Evolutionary conservation across 345 rosid species (phyloP).

Genomic region (Eucalyptus brandiana): DNA sequence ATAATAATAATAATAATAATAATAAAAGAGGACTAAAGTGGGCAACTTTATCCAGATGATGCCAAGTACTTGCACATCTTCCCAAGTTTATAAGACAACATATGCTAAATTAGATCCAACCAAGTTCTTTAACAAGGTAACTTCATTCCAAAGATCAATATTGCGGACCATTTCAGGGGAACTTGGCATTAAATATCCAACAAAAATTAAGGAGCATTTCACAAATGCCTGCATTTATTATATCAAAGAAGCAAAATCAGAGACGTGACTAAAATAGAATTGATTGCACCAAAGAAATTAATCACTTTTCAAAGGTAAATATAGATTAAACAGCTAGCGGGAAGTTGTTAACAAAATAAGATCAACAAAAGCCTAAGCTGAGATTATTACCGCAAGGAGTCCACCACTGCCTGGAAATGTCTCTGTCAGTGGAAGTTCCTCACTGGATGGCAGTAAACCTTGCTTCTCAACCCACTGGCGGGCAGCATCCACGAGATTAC

Average conservation of each 20-base stretch:
- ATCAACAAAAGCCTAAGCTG: background rate
- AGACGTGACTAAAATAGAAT: background rate
- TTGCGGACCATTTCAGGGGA: background rate
- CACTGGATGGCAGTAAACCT: conserved; percentile 87
- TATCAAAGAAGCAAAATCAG: background rate
- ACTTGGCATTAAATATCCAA: background rate
- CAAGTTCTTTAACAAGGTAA: background rate
- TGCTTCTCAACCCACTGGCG: conserved; percentile 99
- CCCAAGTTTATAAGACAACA: background rate
- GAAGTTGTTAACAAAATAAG: background rate
- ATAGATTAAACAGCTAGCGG: background rate
- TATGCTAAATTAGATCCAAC: background rate
- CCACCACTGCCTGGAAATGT: conserved; percentile 89
- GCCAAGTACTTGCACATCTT: background rate
- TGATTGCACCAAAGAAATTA: background rate
- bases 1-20: no score
- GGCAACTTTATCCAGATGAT: background rate
- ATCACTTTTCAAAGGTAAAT: background rate
- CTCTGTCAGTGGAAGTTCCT: conserved; percentile 92
- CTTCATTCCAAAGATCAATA: background rate
- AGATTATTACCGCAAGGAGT: conserved; percentile 59
- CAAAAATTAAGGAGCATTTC: background rate
- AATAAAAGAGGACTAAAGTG: background rate
- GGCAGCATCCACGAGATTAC: conserved; percentile 97
- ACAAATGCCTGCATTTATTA: background rate